Evolutionary conservation across 164 flowering plant genomes (phyloP), one percentile per base, ranked within the genome.

Genomic region (Magnolia kwangsiensis): DNA sequence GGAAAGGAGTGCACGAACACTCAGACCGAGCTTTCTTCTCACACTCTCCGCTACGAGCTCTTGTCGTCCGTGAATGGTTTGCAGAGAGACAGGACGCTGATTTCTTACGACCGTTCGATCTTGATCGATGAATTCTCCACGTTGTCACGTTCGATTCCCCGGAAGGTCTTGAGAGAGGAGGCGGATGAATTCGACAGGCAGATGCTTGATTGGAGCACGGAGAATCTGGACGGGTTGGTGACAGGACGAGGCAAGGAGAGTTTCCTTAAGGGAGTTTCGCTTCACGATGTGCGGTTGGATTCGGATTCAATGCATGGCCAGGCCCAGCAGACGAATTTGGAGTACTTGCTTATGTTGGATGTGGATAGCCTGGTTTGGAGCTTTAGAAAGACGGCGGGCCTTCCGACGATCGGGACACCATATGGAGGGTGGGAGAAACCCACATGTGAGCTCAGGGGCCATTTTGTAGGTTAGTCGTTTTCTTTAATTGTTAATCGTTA

Each of bases 391-490:
- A 93, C 91, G 0, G 95, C 95, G 1, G 93, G 91, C 19, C 85
- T 93, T 85, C 74, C 85, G 8, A 88, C 91, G 0, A 86, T 86
- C 0, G 94, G 96, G 7, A 68, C 18, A 8, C 81, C 99, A 0
- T 91, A 92, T 78, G 92, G 89, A 31, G 99, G 99, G 0, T 96
- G 98, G 99, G 99, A 96, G 82, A 84, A 13, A 0, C 90, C 95
- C 0, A 50, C 24, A 23, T 6, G 1, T 16, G 94, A 96, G 86
- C 97, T 96, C 79, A 91, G 99, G 0, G 99, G 99, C 27, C 99
- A 96, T 84, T 96, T 96, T 81, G 97, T 93, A 23, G 98, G 98
- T 91, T 4, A 51, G 72, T 67, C 14, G 9, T 1, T 27, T 24
- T 1, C 8, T 16, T 31, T 18, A 8, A 8, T 65, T 21, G 20